These are phyloP conservation scores for Fragosphaeria purpurea DNA, from an alignment of 2,329 filamentous ascomycete species.

Conservation along the genomic window DNA sequence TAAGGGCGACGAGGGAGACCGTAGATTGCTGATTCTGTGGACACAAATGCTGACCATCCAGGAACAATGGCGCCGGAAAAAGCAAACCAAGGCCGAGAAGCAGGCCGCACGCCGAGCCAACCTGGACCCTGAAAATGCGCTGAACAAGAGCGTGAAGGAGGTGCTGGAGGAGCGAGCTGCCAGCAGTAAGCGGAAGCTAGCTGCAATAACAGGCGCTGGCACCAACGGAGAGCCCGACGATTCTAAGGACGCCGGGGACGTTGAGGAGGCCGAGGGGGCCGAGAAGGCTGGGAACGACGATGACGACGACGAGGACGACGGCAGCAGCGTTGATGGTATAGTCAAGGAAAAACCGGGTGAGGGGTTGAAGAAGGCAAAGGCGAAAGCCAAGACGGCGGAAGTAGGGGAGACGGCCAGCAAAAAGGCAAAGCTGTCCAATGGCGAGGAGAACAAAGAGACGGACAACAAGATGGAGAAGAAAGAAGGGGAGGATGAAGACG, in stretches of 20 bases:
- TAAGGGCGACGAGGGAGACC: no score
- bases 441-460: slow-evolving; percentile 7
- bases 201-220: no score
- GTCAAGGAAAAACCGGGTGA: slow-evolving; percentile 53
- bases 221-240: slow-evolving; percentile 41
- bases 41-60: slow-evolving; percentile 23
- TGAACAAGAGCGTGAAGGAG: slow-evolving; percentile 77
- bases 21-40: no score
- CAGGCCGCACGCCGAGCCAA: slow-evolving; percentile 51
- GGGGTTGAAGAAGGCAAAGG: slow-evolving; percentile 43
- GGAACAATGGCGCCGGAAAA: slow-evolving; percentile 93
- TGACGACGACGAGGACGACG: slow-evolving; percentile 37
- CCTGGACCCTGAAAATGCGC: slow-evolving; percentile 76
- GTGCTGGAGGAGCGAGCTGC: slow-evolving; percentile 69
- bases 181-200: slow-evolving; percentile 68
- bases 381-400: slow-evolving; percentile 23
- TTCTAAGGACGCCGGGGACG: slow-evolving; percentile 14
- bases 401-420: slow-evolving; percentile 39
- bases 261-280: slow-evolving; percentile 21
- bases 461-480: slow-evolving; percentile 13
- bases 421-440: slow-evolving; percentile 36
- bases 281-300: slow-evolving; percentile 27
- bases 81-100: slow-evolving; percentile 89
- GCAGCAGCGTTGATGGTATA: slow-evolving; percentile 39
- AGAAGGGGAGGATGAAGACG: slow-evolving; percentile 12